Evolutionary conservation across 2,329 filamentous ascomycete species (phyloP).

Genomic region (Penicillium sp.): DNA sequence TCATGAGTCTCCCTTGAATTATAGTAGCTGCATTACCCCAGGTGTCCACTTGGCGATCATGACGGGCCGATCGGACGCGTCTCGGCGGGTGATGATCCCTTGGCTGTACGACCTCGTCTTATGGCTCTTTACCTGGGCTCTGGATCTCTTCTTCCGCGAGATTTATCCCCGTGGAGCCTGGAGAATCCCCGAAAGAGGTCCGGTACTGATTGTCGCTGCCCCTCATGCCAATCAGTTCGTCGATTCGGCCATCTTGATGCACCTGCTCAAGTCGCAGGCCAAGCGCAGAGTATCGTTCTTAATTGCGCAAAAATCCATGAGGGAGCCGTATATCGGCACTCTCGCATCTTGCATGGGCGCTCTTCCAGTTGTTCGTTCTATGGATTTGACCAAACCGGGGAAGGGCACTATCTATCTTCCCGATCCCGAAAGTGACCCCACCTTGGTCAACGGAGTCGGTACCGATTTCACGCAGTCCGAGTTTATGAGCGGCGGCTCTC

Average conservation of each 20-base stretch:
- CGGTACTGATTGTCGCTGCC: constrained; percentile 89
- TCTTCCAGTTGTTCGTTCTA: constrained; percentile 81
- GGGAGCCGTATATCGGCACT: constrained; percentile 80
- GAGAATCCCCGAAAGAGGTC: constrained; percentile 81
- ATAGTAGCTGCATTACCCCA: not conserved
- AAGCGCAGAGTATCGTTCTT: constrained; percentile 83
- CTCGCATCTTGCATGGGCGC: constrained; percentile 78
- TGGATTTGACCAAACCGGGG: constrained; percentile 78
- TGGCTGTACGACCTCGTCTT: constrained; percentile 50
- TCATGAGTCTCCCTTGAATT: not conserved
- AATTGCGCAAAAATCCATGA: constrained; percentile 90
- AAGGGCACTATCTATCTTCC: constrained; percentile 79
- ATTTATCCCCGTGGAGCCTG: constrained; percentile 89
- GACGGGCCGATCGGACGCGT: constrained; percentile 4
- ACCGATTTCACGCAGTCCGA: constrained; percentile 73
- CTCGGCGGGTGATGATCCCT: constrained; percentile 32
- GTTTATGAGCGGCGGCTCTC: constrained; percentile 71
- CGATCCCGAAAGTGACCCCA: constrained; percentile 77
- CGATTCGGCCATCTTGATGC: constrained; percentile 86
- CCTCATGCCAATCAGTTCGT: constrained; percentile 98
- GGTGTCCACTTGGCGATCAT: constrained; percentile 17
- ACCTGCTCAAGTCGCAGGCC: constrained; percentile 80
- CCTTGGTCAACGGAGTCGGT: constrained; percentile 70
- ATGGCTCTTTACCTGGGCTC: constrained; percentile 58
- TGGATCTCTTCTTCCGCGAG: constrained; percentile 94